Base-by-base conservation (phyloP, 805 yeast genomes). In the Starmera caribaea region DNA sequence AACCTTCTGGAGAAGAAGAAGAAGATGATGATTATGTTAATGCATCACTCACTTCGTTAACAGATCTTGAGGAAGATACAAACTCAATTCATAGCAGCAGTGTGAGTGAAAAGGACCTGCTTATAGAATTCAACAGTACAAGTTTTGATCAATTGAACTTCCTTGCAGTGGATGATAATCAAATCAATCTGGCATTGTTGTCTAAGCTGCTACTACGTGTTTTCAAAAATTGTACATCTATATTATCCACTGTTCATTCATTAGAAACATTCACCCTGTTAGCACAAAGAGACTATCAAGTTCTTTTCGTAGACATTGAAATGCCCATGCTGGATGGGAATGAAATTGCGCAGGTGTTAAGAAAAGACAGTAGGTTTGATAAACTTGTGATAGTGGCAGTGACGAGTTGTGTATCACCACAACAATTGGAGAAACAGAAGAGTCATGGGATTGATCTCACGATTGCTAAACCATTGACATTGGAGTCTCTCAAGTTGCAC, bases 261-360 rank as follows among this genome's bases (percentile, higher is more conserved):
- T 9, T 32, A n/a, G 33, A 38, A 11, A 30, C 15, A 10, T 9
- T 38, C 8, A 16, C 17, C 3, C n/a, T 32, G 16, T 12, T 33
- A 3, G 35, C 42, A 12, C 35, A 41, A 2, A 42, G 45, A 26
- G 31, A 34, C 14, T 62, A 50, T 38, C 65, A 65, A 41, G 47
- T 61, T 28, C 53, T 65, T 8, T 68, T 67, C 38, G 51, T 67
- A 32, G 73, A 68, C 45, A 68, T 68, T 28, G 73, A 68, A 43
- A 68, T 68, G 73, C 73, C 73, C 5, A 49, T 46, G 11, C 53
- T 67, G 15, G 50, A 62, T 15, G 73, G 73, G 11, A 50, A 63
- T 7, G 66, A 66, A 16, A 53, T 68, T 16, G 61, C 68, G n/a
- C 42, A 40, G 21, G 37, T 36, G 15, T 45, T 57, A 3, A 38